Conservation (phyloP, 2,329 filamentous ascomycete genomes). For the Fusarium sp. region DNA sequence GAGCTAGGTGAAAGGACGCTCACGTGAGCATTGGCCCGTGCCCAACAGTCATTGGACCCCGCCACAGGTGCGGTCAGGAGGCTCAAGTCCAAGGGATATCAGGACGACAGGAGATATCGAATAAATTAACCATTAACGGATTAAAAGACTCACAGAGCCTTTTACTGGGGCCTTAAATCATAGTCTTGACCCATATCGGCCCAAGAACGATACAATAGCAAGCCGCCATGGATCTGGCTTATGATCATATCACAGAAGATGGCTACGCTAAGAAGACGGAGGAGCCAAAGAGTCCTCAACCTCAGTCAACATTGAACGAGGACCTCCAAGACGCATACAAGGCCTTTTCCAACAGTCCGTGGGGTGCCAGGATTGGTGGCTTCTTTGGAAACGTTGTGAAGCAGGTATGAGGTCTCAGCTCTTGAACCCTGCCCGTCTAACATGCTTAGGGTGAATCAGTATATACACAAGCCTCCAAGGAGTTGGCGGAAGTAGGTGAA, state of each 20-base stretch:
- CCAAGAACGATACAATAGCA: neutral
- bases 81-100: slow-evolving; percentile 23
- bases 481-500: slow-evolving; percentile 80
- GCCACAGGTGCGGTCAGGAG: slow-evolving; percentile 39
- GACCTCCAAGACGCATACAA: slow-evolving; percentile 97
- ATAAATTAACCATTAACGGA: slow-evolving; percentile 12
- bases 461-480: slow-evolving; percentile 87
- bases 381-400: slow-evolving; percentile 93
- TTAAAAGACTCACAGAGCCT: neutral
- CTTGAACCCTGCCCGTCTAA: slow-evolving; percentile 21
- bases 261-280: slow-evolving; percentile 67
- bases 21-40: slow-evolving; percentile 41
- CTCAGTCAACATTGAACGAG: slow-evolving; percentile 74
- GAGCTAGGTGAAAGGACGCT: neutral
- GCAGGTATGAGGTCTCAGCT: slow-evolving; percentile 67
- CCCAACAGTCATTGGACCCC: slow-evolving; percentile 32
- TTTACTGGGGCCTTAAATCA: neutral
- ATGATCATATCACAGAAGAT: slow-evolving; percentile 95
- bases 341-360: slow-evolving; percentile 89
- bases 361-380: slow-evolving; percentile 88
- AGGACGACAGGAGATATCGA: slow-evolving; percentile 28
- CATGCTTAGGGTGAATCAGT: slow-evolving; percentile 74
- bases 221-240: slow-evolving; percentile 86
- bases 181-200: slow-evolving; percentile 3
- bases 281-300: slow-evolving; percentile 55